Conservation (phyloP, 176 grass and related monocot genomes). For the Lolium rigidum region DNA sequence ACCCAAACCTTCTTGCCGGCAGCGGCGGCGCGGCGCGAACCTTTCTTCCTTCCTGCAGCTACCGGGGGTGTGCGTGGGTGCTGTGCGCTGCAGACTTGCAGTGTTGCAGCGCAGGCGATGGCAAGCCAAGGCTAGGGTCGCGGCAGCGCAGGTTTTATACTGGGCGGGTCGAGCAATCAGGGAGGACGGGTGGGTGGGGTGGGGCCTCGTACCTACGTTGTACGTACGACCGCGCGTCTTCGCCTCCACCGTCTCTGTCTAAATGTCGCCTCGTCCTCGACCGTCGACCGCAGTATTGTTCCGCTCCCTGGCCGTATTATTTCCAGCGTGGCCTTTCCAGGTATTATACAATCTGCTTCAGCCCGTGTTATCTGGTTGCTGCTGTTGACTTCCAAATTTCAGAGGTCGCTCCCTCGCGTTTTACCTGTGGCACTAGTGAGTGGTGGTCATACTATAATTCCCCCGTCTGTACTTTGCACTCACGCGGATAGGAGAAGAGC, state of each 20-base stretch:
- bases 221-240: constrained; percentile 27
- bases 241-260: not conserved
- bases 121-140: not conserved
- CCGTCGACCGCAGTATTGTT: constrained; percentile 12
- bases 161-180: constrained; percentile 6
- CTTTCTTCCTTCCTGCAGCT: not conserved
- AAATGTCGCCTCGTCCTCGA: not conserved
- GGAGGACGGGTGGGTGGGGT: not conserved
- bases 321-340: not conserved
- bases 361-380: not conserved
- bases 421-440: not conserved
- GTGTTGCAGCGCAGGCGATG: not conserved
- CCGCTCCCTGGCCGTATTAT: constrained; percentile 1
- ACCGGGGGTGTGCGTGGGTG: not conserved
- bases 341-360: not conserved
- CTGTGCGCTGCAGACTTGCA: not conserved
- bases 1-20: not conserved
- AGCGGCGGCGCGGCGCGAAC: not conserved
- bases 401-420: not conserved
- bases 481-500: constrained; percentile 12
- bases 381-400: constrained; percentile 23
- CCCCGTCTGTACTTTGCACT: not conserved
- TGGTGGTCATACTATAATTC: constrained; percentile 27
- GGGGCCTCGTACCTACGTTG: not conserved
- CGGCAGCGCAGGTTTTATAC: constrained; percentile 41